Evolutionary conservation across 1,139 yeast genomes (phyloP).

Genomic region (Petasospora fabianii): DNA sequence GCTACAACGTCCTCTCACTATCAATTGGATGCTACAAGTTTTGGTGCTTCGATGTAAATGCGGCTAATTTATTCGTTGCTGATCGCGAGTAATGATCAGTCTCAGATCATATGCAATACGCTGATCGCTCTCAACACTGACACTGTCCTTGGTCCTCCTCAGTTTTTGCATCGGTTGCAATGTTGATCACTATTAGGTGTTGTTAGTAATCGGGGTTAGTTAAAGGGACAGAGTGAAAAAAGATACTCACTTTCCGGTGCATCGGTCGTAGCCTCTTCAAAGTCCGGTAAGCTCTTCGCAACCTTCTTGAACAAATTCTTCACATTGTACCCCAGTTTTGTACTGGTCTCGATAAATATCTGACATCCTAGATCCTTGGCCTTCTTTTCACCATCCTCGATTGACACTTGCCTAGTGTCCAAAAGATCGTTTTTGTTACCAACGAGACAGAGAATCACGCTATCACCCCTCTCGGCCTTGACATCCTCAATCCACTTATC

Average conservation of each 20-base stretch:
- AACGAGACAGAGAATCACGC: conserved; percentile 68
- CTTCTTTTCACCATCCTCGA: conserved; percentile 75
- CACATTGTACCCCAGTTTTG: conserved; percentile 92
- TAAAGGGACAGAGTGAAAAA: too few relatives aligned
- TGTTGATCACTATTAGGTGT: conserved; percentile 21
- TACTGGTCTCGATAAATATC: conserved; percentile 87
- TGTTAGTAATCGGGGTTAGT: too few relatives aligned
- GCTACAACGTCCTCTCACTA: too few relatives aligned
- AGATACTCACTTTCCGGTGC: conserved; percentile 35
- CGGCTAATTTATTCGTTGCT: too few relatives aligned
- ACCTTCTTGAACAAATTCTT: conserved; percentile 84
- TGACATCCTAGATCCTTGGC: conserved; percentile 76
- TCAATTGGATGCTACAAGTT: too few relatives aligned
- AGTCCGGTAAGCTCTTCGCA: conserved; percentile 88
- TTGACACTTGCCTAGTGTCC: conserved; percentile 67
- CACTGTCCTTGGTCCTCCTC: conserved; percentile 23
- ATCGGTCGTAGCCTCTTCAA: conserved; percentile 45
- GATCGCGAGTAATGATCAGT: too few relatives aligned
- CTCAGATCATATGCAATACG: too few relatives aligned
- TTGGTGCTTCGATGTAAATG: too few relatives aligned
- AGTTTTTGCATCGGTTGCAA: conserved; percentile 19
- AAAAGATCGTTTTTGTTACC: conserved; percentile 75
- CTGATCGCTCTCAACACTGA: conserved; percentile 26
- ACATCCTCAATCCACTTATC: conserved; percentile 84
- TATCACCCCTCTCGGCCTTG: conserved; percentile 69